phyloP scores from a whole-genome alignment of 148 eudicot species.

The Vaccinium macrocarpon region DNA sequence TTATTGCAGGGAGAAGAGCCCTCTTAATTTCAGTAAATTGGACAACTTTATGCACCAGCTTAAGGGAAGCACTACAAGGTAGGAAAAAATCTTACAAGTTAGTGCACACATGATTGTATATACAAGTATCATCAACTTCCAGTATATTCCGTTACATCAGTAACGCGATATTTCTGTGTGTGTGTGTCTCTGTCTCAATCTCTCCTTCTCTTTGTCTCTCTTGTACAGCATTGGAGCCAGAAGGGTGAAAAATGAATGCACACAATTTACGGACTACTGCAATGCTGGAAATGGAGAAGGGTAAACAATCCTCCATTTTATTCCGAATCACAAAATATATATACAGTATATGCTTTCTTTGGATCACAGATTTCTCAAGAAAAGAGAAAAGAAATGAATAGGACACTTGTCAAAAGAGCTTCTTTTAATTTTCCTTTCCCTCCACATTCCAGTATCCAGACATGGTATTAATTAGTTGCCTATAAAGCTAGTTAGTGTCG shows the following conservation, averaged over 20 bases:
- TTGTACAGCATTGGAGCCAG: constrained; percentile 87
- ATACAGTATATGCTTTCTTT: no score
- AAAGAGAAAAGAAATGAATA: neutral
- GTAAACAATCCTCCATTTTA: constrained; percentile 33
- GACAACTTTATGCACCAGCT: constrained; percentile 87
- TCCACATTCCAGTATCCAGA: neutral
- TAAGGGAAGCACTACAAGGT: constrained; percentile 94
- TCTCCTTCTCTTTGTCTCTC: constrained; percentile 1
- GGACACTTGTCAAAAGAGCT: neutral
- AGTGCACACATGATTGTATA: neutral
- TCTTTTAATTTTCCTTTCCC: neutral
- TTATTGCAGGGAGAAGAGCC: constrained; percentile 58
- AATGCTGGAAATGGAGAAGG: constrained; percentile 70
- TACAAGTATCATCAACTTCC: neutral
- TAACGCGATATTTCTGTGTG: neutral
- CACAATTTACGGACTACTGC: constrained; percentile 79
- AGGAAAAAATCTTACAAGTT: neutral
- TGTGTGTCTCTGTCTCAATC: constrained; percentile 1
- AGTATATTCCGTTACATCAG: neutral
- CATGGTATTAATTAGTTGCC: neutral
- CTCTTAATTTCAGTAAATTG: constrained; percentile 69
- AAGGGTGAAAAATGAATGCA: constrained; percentile 78
- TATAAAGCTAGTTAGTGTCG: neutral
- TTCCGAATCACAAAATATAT: neutral
- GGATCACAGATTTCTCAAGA: neutral